These are phyloP conservation scores for Fusarium sarcochroum DNA, from an alignment of 2,329 filamentous ascomycete species.

Conservation along the genomic window DNA sequence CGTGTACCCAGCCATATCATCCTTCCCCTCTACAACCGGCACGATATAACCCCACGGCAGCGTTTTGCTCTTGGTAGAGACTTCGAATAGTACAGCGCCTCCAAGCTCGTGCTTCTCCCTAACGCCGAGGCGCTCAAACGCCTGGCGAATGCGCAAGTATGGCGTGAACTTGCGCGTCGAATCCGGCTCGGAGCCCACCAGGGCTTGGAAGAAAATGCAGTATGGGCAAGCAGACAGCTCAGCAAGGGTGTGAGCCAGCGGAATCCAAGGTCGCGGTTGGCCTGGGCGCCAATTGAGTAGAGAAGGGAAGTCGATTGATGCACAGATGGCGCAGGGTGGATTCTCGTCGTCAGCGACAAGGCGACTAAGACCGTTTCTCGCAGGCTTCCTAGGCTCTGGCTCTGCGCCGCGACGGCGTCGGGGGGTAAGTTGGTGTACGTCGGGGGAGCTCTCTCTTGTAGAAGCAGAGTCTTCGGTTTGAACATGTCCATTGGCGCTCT, in stretches of 20 bases:
- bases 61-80: slow-evolving; percentile 54
- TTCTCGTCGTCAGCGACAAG: slow-evolving; percentile 50
- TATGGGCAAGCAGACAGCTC: slow-evolving; percentile 54
- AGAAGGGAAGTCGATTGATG: slow-evolving; percentile 54
- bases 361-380: slow-evolving; percentile 49
- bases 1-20: slow-evolving; percentile 43
- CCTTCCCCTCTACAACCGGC: slow-evolving; percentile 47
- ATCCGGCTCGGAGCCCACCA: slow-evolving; percentile 51
- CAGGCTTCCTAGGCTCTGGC: slow-evolving; percentile 40
- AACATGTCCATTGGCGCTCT: slow-evolving; percentile 33
- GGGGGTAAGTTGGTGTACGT: slow-evolving; percentile 55
- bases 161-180: slow-evolving; percentile 55
- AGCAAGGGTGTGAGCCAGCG: slow-evolving; percentile 52
- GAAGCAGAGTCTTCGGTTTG: slow-evolving; percentile 44
- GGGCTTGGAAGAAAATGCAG: slow-evolving; percentile 56
- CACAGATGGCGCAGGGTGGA: slow-evolving; percentile 52
- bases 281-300: slow-evolving; percentile 55
- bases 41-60: slow-evolving; percentile 57
- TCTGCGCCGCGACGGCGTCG: slow-evolving; percentile 45
- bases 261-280: slow-evolving; percentile 55
- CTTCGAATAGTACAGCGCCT: slow-evolving; percentile 54
- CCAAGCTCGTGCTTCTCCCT: slow-evolving; percentile 56
- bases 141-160: slow-evolving; percentile 56
- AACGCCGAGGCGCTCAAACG: slow-evolving; percentile 56
- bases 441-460: slow-evolving; percentile 47